Conservation (phyloP, 2,329 filamentous ascomycete genomes). For the Graphiopsis chlorocephala region DNA sequence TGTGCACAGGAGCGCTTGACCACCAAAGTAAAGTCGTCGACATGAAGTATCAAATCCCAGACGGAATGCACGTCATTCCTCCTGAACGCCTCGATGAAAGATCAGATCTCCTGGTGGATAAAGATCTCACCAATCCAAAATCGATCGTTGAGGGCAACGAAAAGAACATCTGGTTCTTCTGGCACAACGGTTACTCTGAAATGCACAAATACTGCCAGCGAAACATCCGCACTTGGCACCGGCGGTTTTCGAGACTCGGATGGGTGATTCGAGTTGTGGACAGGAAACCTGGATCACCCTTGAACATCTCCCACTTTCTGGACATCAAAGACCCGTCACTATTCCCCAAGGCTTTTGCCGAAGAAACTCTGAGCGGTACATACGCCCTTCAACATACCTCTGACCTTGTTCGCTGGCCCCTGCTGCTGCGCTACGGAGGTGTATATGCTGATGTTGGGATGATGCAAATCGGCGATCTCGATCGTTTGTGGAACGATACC, state of each 20-base stretch:
- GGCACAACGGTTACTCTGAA: conserved; percentile 50
- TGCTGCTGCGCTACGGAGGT: conserved; percentile 57
- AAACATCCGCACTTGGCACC: conserved; percentile 54
- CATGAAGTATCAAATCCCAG: not conserved
- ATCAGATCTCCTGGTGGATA: not conserved
- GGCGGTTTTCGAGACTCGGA: conserved; percentile 50
- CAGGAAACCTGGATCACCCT: conserved; percentile 37
- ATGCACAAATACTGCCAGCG: conserved; percentile 55
- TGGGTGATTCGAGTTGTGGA: conserved; percentile 56
- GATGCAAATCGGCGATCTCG: conserved; percentile 57
- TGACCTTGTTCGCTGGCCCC: conserved; percentile 57
- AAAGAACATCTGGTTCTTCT: conserved; percentile 56
- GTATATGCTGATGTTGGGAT: conserved; percentile 58
- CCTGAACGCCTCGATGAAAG: not conserved
- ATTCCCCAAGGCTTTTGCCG: not conserved
- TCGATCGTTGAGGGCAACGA: not conserved
- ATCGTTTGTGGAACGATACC: conserved; percentile 49
- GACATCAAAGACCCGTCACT: not conserved
- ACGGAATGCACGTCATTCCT: not conserved
- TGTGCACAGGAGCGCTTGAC: not conserved
- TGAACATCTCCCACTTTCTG: not conserved
- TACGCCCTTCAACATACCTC: not conserved
- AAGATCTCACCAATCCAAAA: not conserved
- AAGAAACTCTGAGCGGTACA: not conserved
- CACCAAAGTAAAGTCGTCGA: not conserved